Percentiles rank a stretch among this genome's conserved stretches.
These are phyloP conservation scores for Colletotrichum brevisporum DNA, from an alignment of 2,329 filamentous ascomycete species.

Conservation along the genomic window DNA sequence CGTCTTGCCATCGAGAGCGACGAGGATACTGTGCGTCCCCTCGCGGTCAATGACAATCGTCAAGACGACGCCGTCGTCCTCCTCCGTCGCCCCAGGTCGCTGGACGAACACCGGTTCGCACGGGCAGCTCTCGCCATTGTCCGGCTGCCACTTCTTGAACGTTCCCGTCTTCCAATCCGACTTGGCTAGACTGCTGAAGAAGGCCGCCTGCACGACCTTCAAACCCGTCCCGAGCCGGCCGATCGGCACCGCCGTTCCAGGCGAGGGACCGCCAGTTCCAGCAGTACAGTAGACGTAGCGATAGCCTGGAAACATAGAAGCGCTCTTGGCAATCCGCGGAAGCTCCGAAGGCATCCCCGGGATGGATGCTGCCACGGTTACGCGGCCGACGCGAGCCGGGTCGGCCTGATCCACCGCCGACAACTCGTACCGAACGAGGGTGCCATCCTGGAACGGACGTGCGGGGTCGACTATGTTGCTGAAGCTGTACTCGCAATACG, in stretches of 20 bases:
- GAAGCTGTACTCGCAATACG: conserved; percentile 49
- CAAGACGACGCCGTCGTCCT: conserved; percentile 42
- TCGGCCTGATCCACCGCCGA: conserved; percentile 18
- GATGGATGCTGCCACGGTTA: conserved; percentile 35
- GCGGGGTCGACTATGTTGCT: conserved; percentile 45
- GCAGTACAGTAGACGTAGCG: conserved; percentile 42
- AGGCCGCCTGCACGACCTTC: conserved; percentile 34
- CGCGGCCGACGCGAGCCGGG: conserved; percentile 20
- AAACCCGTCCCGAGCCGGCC: conserved; percentile 25
- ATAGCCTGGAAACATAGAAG: conserved; percentile 36
- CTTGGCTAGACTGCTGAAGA: conserved; percentile 41
- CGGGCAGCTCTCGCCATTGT: conserved; percentile 47
- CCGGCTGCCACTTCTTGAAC: conserved; percentile 38
- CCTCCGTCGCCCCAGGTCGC: conserved; percentile 36
- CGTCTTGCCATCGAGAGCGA: conserved; percentile 40
- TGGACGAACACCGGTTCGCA: conserved; percentile 42
- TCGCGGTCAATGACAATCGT: conserved; percentile 39
- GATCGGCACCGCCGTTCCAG: conserved; percentile 41
- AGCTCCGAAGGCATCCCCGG: conserved; percentile 40
- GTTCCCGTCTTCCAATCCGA: conserved; percentile 42
- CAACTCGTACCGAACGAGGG: conserved; percentile 40
- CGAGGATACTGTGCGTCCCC: conserved; percentile 40
- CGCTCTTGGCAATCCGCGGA: conserved; percentile 41
- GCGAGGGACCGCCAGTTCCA: conserved; percentile 36
- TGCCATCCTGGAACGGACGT: conserved; percentile 17